phyloP scores from a whole-genome alignment of 1,139 yeast genomes.

The Suhomyces kunorum region DNA sequence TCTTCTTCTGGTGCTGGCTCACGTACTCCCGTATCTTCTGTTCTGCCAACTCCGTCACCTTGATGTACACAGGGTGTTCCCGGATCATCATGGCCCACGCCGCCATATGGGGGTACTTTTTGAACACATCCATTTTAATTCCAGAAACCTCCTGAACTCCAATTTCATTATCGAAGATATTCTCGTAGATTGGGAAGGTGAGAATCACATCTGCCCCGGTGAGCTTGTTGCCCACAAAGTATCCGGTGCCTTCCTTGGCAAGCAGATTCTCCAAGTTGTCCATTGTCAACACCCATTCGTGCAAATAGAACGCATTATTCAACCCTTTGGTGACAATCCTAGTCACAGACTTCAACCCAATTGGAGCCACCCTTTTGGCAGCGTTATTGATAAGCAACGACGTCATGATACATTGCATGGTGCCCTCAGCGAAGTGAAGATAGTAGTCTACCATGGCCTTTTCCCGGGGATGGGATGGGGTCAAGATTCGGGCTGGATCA shows the following conservation, averaged over 20 bases:
- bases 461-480: constrained; percentile 34
- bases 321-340: constrained; percentile 43
- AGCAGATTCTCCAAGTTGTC: constrained; percentile 44
- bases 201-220: constrained; percentile 63
- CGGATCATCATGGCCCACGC: constrained; percentile 42
- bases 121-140: constrained; percentile 34
- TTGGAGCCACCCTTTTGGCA: constrained; percentile 47
- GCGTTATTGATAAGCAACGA: constrained; percentile 43
- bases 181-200: constrained; percentile 46
- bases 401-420: constrained; percentile 50
- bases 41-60: constrained; percentile 32
- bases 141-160: constrained; percentile 39
- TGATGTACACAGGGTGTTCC: constrained; percentile 34
- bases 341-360: constrained; percentile 45
- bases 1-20: constrained; percentile 1
- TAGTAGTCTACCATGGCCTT: constrained; percentile 49
- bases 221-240: constrained; percentile 55
- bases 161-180: constrained; percentile 42
- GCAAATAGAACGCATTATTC: constrained; percentile 44
- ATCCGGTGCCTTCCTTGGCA: constrained; percentile 43
- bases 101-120: constrained; percentile 34
- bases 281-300: constrained; percentile 44
- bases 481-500: constrained; percentile 38
- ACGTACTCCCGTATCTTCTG: constrained; percentile 22
- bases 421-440: constrained; percentile 58